Evolutionary conservation across 495 filamentous ascomycete species (phyloP), one percentile per base, ranked within the genome.

Genomic region (Annulohypoxylon moriforme): DNA sequence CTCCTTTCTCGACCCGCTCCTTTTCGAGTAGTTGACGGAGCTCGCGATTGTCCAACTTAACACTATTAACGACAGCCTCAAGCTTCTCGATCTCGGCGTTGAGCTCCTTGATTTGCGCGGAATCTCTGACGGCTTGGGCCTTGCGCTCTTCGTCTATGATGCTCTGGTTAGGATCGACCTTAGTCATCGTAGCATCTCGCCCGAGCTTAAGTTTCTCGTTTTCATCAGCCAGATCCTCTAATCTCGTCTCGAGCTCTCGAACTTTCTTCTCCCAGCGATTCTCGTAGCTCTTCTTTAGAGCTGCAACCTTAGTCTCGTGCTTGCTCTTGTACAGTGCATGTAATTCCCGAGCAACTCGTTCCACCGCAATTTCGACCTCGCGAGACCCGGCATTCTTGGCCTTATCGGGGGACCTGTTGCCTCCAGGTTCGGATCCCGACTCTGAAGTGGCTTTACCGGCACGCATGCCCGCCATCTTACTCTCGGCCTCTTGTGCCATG

Each of bases 321-420:
- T 99, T 99, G 76, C 88, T 86, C 81, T 97, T 98, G 84, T 99
- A 99, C n/a, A 97, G 85, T 0, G 88, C 85, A 75, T 99, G 96
- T 24, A 98, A 85, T 73, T 99, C 96, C 10, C 91, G 87, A 2
- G 92, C 94, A 29, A 97, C 93, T 65, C 91, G 92, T 79, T 94
- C 92, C n/a, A 98, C 93, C 14, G 96, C 95, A 36, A 93, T 89
- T 71, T 97, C 93, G 18, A 94, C 89, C 69, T 90, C 87, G 66
- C 80, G 81, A 36, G 71, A 67, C 6, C 65, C 68, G 11, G 72
- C 29, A 38, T 46, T 71, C 71, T 68, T 77, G 57, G 64, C 69
- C 74, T 76, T 77, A 3, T 72, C 67, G 49, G 78, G 71, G 4
- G 77, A 78, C 61, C 73, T 78, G 16, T 65, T 52, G 47, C 14